phyloP scores from a whole-genome alignment of 495 filamentous ascomycete species.

The Lasiosphaeris hirsuta region DNA sequence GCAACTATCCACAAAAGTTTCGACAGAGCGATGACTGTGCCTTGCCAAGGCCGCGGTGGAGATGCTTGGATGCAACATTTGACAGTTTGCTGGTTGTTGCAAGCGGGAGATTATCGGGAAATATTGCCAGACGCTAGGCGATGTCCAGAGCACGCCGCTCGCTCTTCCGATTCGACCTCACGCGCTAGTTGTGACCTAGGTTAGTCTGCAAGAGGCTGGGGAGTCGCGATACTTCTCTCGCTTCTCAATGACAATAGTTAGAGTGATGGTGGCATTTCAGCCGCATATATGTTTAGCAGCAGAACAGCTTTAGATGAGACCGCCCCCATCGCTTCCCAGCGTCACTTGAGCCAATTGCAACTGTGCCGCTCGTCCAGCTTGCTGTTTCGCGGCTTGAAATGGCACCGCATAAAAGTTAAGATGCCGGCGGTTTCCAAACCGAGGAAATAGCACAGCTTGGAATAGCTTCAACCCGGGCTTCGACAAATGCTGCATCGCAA shows the following conservation, averaged over 20 bases:
- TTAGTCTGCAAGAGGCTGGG: slow-evolving; percentile 13
- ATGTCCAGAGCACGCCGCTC: background rate
- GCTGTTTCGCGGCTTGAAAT: slow-evolving; percentile 4
- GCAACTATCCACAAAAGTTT: background rate
- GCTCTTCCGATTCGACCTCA: slow-evolving; percentile 7
- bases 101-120: slow-evolving; percentile 15
- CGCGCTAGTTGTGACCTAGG: slow-evolving; percentile 3
- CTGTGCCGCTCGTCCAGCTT: slow-evolving; percentile 1
- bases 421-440: background rate
- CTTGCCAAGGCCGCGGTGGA: slow-evolving; percentile 19
- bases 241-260: background rate
- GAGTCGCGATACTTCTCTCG: slow-evolving; percentile 1
- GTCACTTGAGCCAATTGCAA: slow-evolving; percentile 6
- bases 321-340: slow-evolving; percentile 10
- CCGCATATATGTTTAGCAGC: slow-evolving; percentile 23
- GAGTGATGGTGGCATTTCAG: slow-evolving; percentile 15
- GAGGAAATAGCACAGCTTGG: slow-evolving; percentile 1
- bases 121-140: background rate
- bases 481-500: background rate
- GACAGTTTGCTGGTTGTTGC: background rate
- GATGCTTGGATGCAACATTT: slow-evolving; percentile 9
- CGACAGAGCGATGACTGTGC: slow-evolving; percentile 10
- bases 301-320: slow-evolving; percentile 11
- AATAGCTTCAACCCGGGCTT: slow-evolving; percentile 9
- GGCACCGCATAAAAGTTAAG: background rate